phyloP scores from a whole-genome alignment of 2,329 filamentous ascomycete genomes.

The Diaporthe caulivora region DNA sequence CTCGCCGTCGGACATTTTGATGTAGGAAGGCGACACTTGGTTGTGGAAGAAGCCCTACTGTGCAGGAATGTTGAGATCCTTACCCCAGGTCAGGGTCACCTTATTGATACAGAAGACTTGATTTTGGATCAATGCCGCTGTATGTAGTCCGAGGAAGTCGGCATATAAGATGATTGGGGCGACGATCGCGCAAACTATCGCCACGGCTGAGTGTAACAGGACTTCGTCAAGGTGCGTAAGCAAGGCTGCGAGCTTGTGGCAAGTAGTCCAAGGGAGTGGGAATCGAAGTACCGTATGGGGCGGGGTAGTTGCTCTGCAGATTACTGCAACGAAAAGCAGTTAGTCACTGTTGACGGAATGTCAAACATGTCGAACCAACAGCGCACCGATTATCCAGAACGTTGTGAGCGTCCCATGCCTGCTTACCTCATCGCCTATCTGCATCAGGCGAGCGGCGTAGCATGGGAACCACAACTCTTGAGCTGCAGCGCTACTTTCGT shows the following conservation, averaged over 20 bases:
- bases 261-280: too few species aligned
- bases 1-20: conserved; percentile 75
- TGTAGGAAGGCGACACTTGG: conserved; percentile 79
- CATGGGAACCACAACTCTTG: too few species aligned
- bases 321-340: background rate
- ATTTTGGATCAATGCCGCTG: conserved; percentile 60
- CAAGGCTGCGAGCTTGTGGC: background rate
- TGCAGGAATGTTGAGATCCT: conserved; percentile 75
- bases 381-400: too few species aligned
- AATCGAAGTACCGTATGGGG: background rate
- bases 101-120: conserved; percentile 69
- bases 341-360: background rate
- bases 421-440: too few species aligned
- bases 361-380: too few species aligned
- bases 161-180: conserved; percentile 35
- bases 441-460: too few species aligned
- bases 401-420: too few species aligned
- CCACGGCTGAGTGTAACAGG: background rate
- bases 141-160: conserved; percentile 46
- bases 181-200: background rate
- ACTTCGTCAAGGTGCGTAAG: background rate
- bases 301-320: too few species aligned
- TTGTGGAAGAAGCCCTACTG: conserved; percentile 78
- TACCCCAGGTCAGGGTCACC: conserved; percentile 67
- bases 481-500: too few species aligned